Base-by-base conservation (phyloP, 768 basidiomycete species). In the Mycena latifolia region DNA sequence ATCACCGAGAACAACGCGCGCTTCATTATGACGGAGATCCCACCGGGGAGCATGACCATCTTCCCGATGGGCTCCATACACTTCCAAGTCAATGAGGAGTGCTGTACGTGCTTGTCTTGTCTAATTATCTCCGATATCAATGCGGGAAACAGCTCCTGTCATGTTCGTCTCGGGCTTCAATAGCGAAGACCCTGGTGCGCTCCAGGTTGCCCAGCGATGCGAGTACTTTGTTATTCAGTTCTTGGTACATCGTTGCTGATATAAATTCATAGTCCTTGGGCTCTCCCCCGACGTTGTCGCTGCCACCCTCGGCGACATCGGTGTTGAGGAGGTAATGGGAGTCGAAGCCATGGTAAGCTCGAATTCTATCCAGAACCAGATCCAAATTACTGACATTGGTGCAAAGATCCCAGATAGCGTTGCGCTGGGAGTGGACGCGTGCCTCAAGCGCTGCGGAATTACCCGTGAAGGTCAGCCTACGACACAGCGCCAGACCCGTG, bases 31-130 rank as follows among this genome's bases (percentile, higher is more conserved):
- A 67, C 61, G 59, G 60, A 65, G 35, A 51, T 69, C 55, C 41
- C 55, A n/a, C 25, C 69, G 28, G 28, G 60, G 52, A 6, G 69
- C 64, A 24, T 63, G 56, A 64, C 72, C 24, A 37, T 69, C 57
- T 63, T 66, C 60, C 51, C 73, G 35, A 18, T 59, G 64, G 69
- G 69, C 4, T 64, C 66, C 8, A 53, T 70, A 10, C 69, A 70
- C 51, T 71, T 71, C 65, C 64, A 71, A 55, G 37, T 67, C 56
- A 71, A 71, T 27, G 55, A 57, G n/a, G 64, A 59, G 14, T 71
- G 71, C 33, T 43, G 71, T 71, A 20, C 15, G 70, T 47, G 5
- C 2, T 24, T 11, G 33, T 50, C 22, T 25, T 15, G 15, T 43
- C n/a, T 76, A 14, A 35, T 6, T 14, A 7, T 35, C 6, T 35